Conservation (phyloP, 1,284 basidiomycete genomes). For the Chondrostereum purpureum region DNA sequence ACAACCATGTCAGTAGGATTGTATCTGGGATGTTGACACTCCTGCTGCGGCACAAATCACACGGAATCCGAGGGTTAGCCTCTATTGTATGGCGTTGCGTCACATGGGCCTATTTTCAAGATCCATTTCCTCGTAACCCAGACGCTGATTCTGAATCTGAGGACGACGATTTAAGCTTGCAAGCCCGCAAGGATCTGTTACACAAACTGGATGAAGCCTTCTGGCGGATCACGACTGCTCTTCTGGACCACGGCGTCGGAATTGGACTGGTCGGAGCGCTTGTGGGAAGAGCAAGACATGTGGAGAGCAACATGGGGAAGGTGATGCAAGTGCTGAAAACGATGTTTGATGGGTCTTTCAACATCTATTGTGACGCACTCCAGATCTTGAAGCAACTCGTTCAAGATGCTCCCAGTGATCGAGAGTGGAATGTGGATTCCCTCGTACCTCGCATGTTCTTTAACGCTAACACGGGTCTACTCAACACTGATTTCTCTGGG, state of each 20-base stretch:
- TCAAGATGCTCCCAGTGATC: constrained; percentile 23
- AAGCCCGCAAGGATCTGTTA: constrained; percentile 19
- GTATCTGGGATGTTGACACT: constrained; percentile 45
- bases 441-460: constrained; percentile 52
- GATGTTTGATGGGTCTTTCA: constrained; percentile 50
- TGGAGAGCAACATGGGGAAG: constrained; percentile 32
- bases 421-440: constrained; percentile 38
- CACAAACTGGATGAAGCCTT: constrained; percentile 29
- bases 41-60: constrained; percentile 53
- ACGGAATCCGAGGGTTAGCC: constrained; percentile 51
- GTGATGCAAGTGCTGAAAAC: constrained; percentile 39
- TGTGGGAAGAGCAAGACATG: constrained; percentile 34
- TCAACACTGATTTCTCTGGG: constrained; percentile 30
- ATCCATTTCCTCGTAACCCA: constrained; percentile 26
- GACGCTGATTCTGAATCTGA: constrained; percentile 33
- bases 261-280: constrained; percentile 48
- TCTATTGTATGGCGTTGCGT: constrained; percentile 58
- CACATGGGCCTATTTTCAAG: constrained; percentile 59
- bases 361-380: constrained; percentile 45
- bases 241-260: constrained; percentile 59
- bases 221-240: constrained; percentile 44
- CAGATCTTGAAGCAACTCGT: constrained; percentile 46
- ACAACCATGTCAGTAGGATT: constrained; percentile 37
- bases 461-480: constrained; percentile 49
- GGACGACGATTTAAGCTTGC: constrained; percentile 18